Evolutionary conservation across 768 basidiomycete genomes (phyloP).

Genomic region (Dictyophora rubrovolvata): DNA sequence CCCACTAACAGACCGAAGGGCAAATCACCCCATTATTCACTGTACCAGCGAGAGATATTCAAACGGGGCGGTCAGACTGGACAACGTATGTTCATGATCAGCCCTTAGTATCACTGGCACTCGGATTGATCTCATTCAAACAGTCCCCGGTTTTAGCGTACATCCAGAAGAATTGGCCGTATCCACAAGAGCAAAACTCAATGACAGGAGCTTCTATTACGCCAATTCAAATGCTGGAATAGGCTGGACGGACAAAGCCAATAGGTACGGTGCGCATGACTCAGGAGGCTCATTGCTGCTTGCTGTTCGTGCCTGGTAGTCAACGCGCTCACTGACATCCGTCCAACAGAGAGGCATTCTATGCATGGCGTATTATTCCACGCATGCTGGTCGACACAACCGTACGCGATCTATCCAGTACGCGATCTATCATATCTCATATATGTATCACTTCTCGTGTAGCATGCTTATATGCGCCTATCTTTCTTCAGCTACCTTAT

Average conservation of each 20-base stretch:
- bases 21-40: slow-evolving; percentile 38
- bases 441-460: too few species aligned
- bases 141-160: slow-evolving; percentile 33
- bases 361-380: slow-evolving; percentile 45
- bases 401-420: slow-evolving; percentile 36
- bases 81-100: slow-evolving; percentile 18
- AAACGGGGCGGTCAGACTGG: slow-evolving; percentile 29
- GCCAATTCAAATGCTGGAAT: slow-evolving; percentile 44
- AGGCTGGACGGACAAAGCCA: slow-evolving; percentile 42
- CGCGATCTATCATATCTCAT: slow-evolving; percentile 5
- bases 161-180: slow-evolving; percentile 33
- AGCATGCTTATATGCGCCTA: background rate
- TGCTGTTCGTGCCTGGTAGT: background rate
- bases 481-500: slow-evolving; percentile 27
- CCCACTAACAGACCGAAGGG: slow-evolving; percentile 37
- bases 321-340: background rate
- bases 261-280: slow-evolving; percentile 23
- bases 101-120: background rate
- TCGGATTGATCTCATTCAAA: background rate
- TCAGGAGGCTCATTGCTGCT: background rate
- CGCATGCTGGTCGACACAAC: slow-evolving; percentile 45
- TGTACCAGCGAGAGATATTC: slow-evolving; percentile 43
- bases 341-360: slow-evolving; percentile 34
- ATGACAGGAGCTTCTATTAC: slow-evolving; percentile 39
- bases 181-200: slow-evolving; percentile 31